These are phyloP conservation scores for Canariomyces notabilis DNA, from an alignment of 2,329 filamentous ascomycete genomes.

Conservation along the genomic window DNA sequence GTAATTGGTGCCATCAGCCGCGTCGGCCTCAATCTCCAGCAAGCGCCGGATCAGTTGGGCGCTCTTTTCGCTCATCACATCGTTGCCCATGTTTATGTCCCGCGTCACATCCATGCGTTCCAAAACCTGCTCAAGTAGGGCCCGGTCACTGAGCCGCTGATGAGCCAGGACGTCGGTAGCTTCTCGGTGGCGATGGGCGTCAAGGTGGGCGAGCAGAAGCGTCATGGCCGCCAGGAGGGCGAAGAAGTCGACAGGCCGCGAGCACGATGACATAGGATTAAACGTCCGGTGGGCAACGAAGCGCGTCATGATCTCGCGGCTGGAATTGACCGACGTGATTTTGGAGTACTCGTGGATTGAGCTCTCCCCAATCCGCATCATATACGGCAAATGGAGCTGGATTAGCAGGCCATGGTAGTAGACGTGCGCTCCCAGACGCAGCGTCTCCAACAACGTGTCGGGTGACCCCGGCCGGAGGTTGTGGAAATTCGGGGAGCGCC, in stretches of 20 bases:
- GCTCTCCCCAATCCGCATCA: conserved; percentile 32
- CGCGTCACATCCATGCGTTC: conserved; percentile 31
- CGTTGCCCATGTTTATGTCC: too few relatives aligned
- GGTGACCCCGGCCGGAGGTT: conserved; percentile 12
- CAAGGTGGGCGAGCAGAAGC: conserved; percentile 39
- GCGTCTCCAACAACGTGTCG: conserved; percentile 27
- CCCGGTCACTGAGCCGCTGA: conserved; percentile 39
- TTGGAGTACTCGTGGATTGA: conserved; percentile 34
- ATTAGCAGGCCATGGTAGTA: conserved; percentile 39
- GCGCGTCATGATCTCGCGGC: conserved; percentile 37
- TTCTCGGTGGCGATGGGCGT: conserved; percentile 25
- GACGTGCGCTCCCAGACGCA: conserved; percentile 39
- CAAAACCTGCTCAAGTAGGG: conserved; percentile 35
- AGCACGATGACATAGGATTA: conserved; percentile 31
- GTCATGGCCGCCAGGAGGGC: conserved; percentile 36
- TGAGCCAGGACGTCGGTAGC: conserved; percentile 34
- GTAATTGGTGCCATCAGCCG: conserved; percentile 28
- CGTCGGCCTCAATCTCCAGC: conserved; percentile 36
- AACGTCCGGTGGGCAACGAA: conserved; percentile 35
- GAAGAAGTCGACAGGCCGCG: conserved; percentile 39
- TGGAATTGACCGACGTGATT: conserved; percentile 36
- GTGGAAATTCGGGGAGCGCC: conserved; percentile 30
- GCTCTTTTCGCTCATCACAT: conserved; percentile 30
- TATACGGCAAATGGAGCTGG: conserved; percentile 42
- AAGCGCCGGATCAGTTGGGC: conserved; percentile 31